Conservation (phyloP, 805 yeast genomes). For the Yarrowia osloensis region DNA sequence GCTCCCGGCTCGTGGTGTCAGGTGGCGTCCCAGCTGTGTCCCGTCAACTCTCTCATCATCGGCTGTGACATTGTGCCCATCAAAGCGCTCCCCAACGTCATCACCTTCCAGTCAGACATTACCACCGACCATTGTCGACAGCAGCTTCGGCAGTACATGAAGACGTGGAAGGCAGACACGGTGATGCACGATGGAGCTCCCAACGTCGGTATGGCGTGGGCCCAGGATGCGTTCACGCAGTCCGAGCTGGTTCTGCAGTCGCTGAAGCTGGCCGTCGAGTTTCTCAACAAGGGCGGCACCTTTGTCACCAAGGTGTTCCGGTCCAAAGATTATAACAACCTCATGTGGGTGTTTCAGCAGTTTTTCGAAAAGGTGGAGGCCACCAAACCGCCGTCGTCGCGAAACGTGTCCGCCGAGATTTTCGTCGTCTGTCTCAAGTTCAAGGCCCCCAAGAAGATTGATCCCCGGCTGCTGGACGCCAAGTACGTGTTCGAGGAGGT, state of each 20-base stretch:
- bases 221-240: slow-evolving; percentile 98
- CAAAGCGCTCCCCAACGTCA: slow-evolving; percentile 92
- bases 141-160: slow-evolving; percentile 89
- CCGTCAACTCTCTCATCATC: slow-evolving; percentile 86
- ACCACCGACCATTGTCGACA: slow-evolving; percentile 98
- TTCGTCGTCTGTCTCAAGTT: slow-evolving; percentile 95
- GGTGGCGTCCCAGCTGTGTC: slow-evolving; percentile 92
- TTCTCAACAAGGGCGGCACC: slow-evolving; percentile 86
- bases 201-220: slow-evolving; percentile 99
- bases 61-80: slow-evolving; percentile 99
- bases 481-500: slow-evolving; percentile 93
- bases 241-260: slow-evolving; percentile 95
- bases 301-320: slow-evolving; percentile 96
- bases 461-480: slow-evolving; percentile 89
- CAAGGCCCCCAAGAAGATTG: slow-evolving; percentile 93
- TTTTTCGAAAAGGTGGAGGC: slow-evolving; percentile 96
- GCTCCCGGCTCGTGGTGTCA: slow-evolving; percentile 99
- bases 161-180: slow-evolving; percentile 98
- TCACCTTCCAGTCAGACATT: slow-evolving; percentile 93
- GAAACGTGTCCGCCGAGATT: slow-evolving; percentile 98
- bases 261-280: slow-evolving; percentile 89
- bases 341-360: slow-evolving; percentile 97
- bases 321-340: slow-evolving; percentile 96
- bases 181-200: slow-evolving; percentile 99
- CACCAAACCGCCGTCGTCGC: slow-evolving; percentile 97